Evolutionary conservation across 495 filamentous ascomycete species (phyloP).

Genomic region (Xylaria castorea): DNA sequence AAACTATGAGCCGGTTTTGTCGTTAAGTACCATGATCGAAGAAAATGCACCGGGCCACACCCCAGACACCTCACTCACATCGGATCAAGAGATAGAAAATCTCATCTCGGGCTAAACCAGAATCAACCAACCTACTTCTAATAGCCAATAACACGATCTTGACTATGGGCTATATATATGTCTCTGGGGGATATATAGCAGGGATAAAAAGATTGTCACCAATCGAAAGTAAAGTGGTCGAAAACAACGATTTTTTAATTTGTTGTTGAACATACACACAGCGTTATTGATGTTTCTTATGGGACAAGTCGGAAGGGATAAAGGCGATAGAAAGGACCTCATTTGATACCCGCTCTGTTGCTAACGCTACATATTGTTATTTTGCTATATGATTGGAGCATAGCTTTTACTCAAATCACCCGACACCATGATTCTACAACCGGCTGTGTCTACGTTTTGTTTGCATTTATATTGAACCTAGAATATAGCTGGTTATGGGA

Average conservation of each 20-base stretch:
- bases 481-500: background rate
- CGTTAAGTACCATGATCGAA: background rate
- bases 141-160: background rate
- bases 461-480: background rate
- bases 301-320: slow-evolving; percentile 2
- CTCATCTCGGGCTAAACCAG: background rate
- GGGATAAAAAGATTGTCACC: background rate
- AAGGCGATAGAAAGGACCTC: background rate
- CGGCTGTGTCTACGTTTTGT: background rate
- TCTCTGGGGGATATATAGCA: background rate
- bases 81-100: slow-evolving; percentile 9
- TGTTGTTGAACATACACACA: background rate
- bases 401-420: background rate
- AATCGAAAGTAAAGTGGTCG: background rate
- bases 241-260: background rate
- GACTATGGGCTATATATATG: background rate
- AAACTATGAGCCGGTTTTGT: background rate
- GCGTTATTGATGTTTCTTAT: slow-evolving; percentile 5
- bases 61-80: background rate
- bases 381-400: slow-evolving; percentile 1
- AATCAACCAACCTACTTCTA: background rate
- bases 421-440: background rate
- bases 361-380: background rate
- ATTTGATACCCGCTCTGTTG: slow-evolving; percentile 19
- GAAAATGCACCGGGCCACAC: background rate